These are phyloP conservation scores for Ophiostoma himal-ulmi DNA, from an alignment of 2,329 filamentous ascomycete species.

Conservation along the genomic window DNA sequence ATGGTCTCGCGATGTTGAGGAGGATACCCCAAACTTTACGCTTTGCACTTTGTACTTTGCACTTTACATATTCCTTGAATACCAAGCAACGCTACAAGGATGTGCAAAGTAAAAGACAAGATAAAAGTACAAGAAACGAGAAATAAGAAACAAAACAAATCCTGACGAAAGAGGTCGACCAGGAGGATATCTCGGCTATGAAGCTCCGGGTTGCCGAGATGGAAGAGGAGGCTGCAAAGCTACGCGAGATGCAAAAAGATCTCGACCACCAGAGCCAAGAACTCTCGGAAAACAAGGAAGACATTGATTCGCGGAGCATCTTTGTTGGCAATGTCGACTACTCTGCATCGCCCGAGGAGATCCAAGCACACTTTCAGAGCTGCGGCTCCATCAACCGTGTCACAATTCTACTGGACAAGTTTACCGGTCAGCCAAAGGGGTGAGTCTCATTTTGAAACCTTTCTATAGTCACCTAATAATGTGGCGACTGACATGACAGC, in stretches of 20 bases:
- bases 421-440: slow-evolving; percentile 99
- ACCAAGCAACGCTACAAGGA: neutral
- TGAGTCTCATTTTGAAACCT: slow-evolving; percentile 40
- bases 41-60: neutral
- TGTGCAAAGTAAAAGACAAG: neutral
- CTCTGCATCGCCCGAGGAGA: slow-evolving; percentile 91
- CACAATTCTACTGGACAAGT: slow-evolving; percentile 95
- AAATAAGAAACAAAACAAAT: slow-evolving; percentile 17
- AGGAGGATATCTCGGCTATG: slow-evolving; percentile 82
- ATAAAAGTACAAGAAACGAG: neutral
- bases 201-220: slow-evolving; percentile 82
- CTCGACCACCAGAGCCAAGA: slow-evolving; percentile 81
- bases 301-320: slow-evolving; percentile 89
- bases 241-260: slow-evolving; percentile 78
- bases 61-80: neutral
- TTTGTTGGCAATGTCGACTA: slow-evolving; percentile 99
- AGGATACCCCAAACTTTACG: slow-evolving; percentile 6
- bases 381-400: slow-evolving; percentile 97
- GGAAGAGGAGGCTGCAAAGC: slow-evolving; percentile 81
- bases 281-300: slow-evolving; percentile 86
- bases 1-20: slow-evolving; percentile 23
- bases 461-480: neutral
- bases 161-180: slow-evolving; percentile 26
- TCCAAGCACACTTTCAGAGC: slow-evolving; percentile 96
- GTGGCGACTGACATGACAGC: slow-evolving; percentile 43